Conservation (phyloP, 73 alveolate genomes). For the Uronychia setigera region DNA sequence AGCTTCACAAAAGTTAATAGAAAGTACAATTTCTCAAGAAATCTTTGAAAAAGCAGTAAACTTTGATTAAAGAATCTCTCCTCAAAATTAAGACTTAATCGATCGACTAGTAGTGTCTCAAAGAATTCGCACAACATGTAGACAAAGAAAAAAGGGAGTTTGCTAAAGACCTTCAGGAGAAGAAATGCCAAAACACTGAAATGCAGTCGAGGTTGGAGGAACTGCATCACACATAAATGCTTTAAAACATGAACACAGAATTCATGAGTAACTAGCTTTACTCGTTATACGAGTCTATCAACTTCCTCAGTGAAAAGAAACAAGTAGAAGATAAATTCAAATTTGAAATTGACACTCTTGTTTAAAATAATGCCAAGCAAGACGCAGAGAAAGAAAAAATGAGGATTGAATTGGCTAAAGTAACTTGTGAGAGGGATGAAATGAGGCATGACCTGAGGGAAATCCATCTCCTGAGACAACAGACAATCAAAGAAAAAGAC, state of each 20-base stretch:
- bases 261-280: slow-evolving; percentile 53
- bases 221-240: slow-evolving; percentile 30
- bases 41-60: background rate
- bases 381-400: slow-evolving; percentile 23
- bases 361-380: background rate
- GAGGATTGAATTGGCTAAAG: background rate
- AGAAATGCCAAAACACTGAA: slow-evolving; percentile 52
- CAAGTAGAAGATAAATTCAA: slow-evolving; percentile 39
- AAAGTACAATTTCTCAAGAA: background rate
- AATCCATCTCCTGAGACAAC: background rate
- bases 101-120: slow-evolving; percentile 19
- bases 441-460: slow-evolving; percentile 30
- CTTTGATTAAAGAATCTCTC: background rate
- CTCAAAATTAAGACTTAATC: slow-evolving; percentile 10
- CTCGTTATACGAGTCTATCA: slow-evolving; percentile 51
- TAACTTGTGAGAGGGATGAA: slow-evolving; percentile 38
- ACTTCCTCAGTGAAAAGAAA: slow-evolving; percentile 37
- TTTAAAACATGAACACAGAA: slow-evolving; percentile 53
- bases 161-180: slow-evolving; percentile 37
- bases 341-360: slow-evolving; percentile 10
- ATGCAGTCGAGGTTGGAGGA: slow-evolving; percentile 25
- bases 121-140: background rate
- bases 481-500: background rate
- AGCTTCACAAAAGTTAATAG: background rate
- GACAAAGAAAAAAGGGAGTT: slow-evolving; percentile 22